These are phyloP conservation scores for Penicillium brevicompactum DNA, from an alignment of 2,329 filamentous ascomycete genomes.

Conservation along the genomic window DNA sequence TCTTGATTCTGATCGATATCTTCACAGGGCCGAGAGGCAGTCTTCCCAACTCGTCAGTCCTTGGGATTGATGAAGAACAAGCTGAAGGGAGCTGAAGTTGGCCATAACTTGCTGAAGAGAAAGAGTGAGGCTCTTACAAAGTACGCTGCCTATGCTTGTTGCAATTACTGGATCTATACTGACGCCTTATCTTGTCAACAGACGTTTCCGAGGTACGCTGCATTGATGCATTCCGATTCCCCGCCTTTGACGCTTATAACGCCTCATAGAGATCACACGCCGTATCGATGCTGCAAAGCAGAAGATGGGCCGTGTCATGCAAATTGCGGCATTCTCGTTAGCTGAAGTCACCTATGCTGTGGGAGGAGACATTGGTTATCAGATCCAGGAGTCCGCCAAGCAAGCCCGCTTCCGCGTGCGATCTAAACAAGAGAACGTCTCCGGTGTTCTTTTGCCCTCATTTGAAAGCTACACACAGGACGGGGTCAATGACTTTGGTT, in stretches of 20 bases:
- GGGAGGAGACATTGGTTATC: constrained; percentile 92
- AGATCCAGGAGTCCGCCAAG: constrained; percentile 95
- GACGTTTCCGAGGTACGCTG: constrained; percentile 79
- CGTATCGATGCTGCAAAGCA: constrained; percentile 98
- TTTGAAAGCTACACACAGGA: constrained; percentile 92
- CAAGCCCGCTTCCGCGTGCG: constrained; percentile 89
- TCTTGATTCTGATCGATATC: constrained; percentile 21
- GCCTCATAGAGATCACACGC: constrained; percentile 77
- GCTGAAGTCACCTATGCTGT: constrained; percentile 98
- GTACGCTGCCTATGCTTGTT: constrained; percentile 53
- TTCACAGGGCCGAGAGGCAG: constrained; percentile 82
- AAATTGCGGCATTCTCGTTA: constrained; percentile 95
- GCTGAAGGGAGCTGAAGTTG: constrained; percentile 88
- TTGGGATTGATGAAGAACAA: constrained; percentile 97
- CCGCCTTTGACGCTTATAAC: constrained; percentile 30
- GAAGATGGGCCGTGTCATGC: constrained; percentile 99
- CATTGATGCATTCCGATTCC: constrained; percentile 20
- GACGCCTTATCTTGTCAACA: constrained; percentile 42
- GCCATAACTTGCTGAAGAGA: constrained; percentile 91
- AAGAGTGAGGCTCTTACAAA: constrained; percentile 99
- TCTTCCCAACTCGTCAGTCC: constrained; percentile 97
- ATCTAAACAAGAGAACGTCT: constrained; percentile 98
- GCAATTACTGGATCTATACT: constrained; percentile 11
- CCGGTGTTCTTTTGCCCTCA: constrained; percentile 87
- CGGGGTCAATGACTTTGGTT: constrained; percentile 89